A percentile compares a stretch with the other conserved stretches of the same genome.
These are phyloP conservation scores for Penicillium longicatenatum DNA, from an alignment of 495 filamentous ascomycete genomes.

Conservation along the genomic window DNA sequence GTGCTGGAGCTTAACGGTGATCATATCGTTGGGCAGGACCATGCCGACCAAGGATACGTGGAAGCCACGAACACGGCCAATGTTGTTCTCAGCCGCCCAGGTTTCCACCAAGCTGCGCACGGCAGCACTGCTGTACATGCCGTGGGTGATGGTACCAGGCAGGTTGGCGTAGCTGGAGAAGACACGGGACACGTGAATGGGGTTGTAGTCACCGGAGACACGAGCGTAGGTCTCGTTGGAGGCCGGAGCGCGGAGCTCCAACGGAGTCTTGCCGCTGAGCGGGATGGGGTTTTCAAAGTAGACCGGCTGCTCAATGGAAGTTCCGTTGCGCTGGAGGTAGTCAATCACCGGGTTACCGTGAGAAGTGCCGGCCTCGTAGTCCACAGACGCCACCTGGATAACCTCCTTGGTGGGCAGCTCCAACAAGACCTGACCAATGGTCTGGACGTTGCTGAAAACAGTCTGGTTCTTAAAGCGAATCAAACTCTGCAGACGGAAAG, in stretches of 20 bases:
- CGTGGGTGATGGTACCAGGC: constrained; percentile 95
- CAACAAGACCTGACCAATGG: constrained; percentile 86
- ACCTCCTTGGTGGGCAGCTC: constrained; percentile 97
- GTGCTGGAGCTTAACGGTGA: constrained; percentile 91
- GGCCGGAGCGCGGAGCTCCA: constrained; percentile 86
- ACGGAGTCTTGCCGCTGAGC: constrained; percentile 84
- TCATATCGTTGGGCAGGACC: constrained; percentile 94
- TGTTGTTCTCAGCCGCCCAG: constrained; percentile 98
- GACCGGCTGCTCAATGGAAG: constrained; percentile 93
- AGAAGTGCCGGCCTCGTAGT: constrained; percentile 86
- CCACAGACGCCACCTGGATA: constrained; percentile 92
- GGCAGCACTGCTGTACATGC: constrained; percentile 98
- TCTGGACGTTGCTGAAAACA: constrained; percentile 91
- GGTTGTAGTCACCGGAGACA: constrained; percentile 98
- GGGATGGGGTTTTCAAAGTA: constrained; percentile 98
- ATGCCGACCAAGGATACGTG: constrained; percentile 94
- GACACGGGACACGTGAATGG: constrained; percentile 95
- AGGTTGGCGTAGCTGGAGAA: constrained; percentile 95
- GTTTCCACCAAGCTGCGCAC: constrained; percentile 98
- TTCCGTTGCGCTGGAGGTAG: constrained; percentile 89
- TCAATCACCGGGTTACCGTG: constrained; percentile 97
- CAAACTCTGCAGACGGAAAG: constrained; percentile 92
- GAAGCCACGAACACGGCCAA: constrained; percentile 95
- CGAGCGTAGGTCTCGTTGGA: constrained; percentile 98
- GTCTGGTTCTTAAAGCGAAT: constrained; percentile 93